Evolutionary conservation across 2,329 filamentous ascomycete genomes (phyloP).

Genomic region (Aspergillus spinulosporus): DNA sequence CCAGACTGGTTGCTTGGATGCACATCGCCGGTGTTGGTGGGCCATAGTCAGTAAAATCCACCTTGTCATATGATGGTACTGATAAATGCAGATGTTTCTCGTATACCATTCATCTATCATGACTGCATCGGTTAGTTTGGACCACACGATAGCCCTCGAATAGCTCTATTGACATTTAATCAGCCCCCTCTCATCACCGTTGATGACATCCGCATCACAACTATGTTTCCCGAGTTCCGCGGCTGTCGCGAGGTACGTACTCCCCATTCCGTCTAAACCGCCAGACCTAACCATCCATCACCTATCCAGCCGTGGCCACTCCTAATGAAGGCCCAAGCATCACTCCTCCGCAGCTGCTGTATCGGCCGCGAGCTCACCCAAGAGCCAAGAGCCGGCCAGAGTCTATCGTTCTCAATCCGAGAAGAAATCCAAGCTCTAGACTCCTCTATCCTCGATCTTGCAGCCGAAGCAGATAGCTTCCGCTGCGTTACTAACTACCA

Average conservation of each 20-base stretch:
- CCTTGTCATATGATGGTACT: neutral
- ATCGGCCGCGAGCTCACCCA: slow-evolving; percentile 1
- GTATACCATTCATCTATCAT: neutral
- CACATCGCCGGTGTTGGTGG: slow-evolving; percentile 28
- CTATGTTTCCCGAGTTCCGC: slow-evolving; percentile 22
- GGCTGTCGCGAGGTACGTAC: slow-evolving; percentile 22
- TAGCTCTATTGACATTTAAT: neutral
- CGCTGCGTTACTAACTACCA: no score
- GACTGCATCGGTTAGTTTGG: neutral
- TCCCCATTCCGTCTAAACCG: neutral
- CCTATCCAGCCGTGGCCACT: slow-evolving; percentile 12
- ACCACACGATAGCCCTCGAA: neutral
- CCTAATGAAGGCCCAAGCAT: slow-evolving; percentile 24
- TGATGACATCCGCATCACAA: slow-evolving; percentile 27
- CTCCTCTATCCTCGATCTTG: no score
- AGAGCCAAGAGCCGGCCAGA: no score
- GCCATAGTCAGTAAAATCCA: slow-evolving; percentile 22
- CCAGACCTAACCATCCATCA: neutral
- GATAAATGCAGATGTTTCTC: neutral
- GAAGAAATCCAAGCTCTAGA: no score
- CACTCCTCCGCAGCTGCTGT: slow-evolving; percentile 11
- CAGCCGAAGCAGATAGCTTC: no score
- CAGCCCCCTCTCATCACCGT: slow-evolving; percentile 24
- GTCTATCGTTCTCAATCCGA: no score
- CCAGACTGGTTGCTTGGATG: slow-evolving; percentile 18